Evolutionary conservation across 768 basidiomycete genomes (phyloP), one percentile per base, ranked within the genome.

Genomic region (Rhizopogon vinicolor): DNA sequence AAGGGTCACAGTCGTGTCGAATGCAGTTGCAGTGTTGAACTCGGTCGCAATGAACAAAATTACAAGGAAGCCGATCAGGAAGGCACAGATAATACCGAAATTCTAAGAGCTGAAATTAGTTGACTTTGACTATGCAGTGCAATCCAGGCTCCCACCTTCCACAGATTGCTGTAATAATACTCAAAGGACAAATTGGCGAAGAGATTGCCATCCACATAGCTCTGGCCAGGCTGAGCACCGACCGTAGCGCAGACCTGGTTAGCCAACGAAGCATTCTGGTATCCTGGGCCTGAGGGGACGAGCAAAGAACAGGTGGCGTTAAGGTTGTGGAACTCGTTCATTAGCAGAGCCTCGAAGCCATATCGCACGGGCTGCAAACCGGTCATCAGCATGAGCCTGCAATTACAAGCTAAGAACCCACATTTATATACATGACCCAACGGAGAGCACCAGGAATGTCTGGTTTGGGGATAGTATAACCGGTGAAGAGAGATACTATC

Each of bases 311-410:
- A 87, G 12, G 71, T 63, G 43, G 85, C 89, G n/a, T 87, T 68
- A 7, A 89, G 70, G 0, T 80, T 84, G 59, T 80, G 83, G 71
- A 94, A 93, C 68, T 96, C 91, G 68, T 93, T 95, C n/a, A 81
- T 76, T 64, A 95, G 75, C 37, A 93, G 67, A 1, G 79, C 76
- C 57, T 92, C 88, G 65, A 94, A 93, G 0, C 48, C 48, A 49
- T 49, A 49, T 5, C 48, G 33, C 22, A 49, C 31, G 5, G 48
- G 48, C 48, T 49, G 14, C 8, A 49, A 22, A 3, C 25, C 25
- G 25, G 25, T 25, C 25, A 9, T 13, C 8, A 19, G 18, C 22
- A 4, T 4, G 22, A 37, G 8, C 48, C 33, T 10, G 16, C 3
- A 2, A 37, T 37, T 7, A 3, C 16, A 25, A 5, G 13, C 3